Evolutionary conservation across 2,329 filamentous ascomycete species (phyloP).

Genomic region (Lachnellula willkommii): DNA sequence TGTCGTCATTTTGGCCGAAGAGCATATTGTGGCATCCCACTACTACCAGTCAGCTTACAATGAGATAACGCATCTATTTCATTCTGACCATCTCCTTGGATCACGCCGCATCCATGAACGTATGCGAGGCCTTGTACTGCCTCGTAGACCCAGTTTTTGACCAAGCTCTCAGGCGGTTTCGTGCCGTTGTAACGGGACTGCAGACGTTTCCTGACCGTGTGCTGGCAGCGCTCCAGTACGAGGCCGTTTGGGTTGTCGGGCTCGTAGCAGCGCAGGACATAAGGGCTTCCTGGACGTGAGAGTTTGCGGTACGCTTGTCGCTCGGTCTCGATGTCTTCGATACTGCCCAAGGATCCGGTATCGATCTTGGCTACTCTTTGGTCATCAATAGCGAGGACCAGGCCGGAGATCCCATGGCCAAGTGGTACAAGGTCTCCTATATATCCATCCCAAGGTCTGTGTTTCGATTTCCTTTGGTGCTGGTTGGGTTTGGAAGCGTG

Average conservation of each 20-base stretch:
- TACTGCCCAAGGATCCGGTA: background rate
- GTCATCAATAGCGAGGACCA: constrained; percentile 1
- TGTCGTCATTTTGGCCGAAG: background rate
- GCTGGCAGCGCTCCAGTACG: background rate
- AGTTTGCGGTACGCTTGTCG: background rate
- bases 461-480: constrained; percentile 10
- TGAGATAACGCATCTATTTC: background rate
- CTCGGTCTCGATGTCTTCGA: constrained; percentile 1
- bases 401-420: background rate
- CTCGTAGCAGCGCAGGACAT: constrained; percentile 1
- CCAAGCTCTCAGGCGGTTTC: background rate
- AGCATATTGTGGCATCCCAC: constrained; percentile 6
- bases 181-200: background rate
- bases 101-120: background rate
- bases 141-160: background rate
- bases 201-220: background rate
- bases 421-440: background rate
- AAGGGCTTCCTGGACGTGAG: background rate
- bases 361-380: constrained; percentile 2
- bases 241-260: background rate
- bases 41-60: background rate
- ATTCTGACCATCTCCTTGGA: constrained; percentile 3
- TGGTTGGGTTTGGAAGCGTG: background rate
- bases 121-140: constrained; percentile 1
- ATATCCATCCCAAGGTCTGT: constrained; percentile 2